phyloP scores from a whole-genome alignment of 1,284 basidiomycete species.

The Meira nashicola region DNA sequence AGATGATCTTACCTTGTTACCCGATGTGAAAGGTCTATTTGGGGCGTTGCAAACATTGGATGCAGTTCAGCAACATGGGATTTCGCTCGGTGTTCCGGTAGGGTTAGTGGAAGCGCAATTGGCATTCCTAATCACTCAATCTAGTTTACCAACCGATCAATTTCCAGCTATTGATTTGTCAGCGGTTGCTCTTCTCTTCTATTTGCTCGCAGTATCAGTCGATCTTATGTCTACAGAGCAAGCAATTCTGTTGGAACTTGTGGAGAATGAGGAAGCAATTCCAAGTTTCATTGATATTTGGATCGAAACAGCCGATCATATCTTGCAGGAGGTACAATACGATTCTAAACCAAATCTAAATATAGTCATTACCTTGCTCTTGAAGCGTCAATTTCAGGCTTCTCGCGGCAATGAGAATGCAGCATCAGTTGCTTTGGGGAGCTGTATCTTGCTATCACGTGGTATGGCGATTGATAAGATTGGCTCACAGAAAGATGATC shows the following conservation, averaged over 20 bases:
- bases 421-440: background rate
- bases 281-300: background rate
- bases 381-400: background rate
- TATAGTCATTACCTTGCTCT: background rate
- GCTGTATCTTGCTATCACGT: background rate
- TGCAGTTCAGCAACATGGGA: background rate
- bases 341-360: slow-evolving; percentile 10
- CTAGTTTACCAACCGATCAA: background rate
- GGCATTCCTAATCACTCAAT: background rate
- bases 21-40: background rate
- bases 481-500: background rate
- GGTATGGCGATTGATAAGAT: background rate
- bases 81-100: background rate
- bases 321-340: background rate
- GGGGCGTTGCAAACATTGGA: background rate
- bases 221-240: background rate
- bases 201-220: background rate
- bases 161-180: slow-evolving; percentile 6
- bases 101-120: slow-evolving; percentile 2
- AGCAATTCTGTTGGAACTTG: background rate
- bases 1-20: background rate
- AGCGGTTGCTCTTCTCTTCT: slow-evolving; percentile 8
- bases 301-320: background rate
- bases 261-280: background rate
- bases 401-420: background rate